Base-by-base conservation (phyloP, 2,329 filamentous ascomycete genomes). In the Exophiala sp. region DNA sequence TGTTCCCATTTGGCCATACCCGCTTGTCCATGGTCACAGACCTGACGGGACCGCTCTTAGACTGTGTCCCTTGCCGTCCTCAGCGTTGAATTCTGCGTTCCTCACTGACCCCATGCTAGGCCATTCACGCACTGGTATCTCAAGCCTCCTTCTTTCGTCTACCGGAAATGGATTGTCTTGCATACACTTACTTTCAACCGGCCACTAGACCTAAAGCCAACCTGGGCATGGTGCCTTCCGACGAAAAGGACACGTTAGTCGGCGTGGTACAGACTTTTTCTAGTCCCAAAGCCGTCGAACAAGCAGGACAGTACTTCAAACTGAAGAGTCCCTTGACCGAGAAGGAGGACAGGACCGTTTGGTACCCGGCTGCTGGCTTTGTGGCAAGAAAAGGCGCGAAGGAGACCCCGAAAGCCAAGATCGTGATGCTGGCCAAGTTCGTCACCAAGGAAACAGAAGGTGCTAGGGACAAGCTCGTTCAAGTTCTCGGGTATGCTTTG, bases 191-290 rank as follows among this genome's bases (percentile, higher is more conserved):
- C 24, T 95, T 99, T 79, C 97, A 97, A 72, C 94, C 94, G 46
- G 90, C 94, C 40, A 97, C 94, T 8, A 83, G 97, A 54, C 95
- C 90, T 75, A 94, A 94, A 68, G 94, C 94, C 68, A 96, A 97
- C 75, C 92, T 97, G 78, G 92, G 96, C 63, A 95, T 97, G 62
- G 92, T 97, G 52, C 52, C 57, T 1, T 29, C 47, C 0, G 41
- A 44, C 11, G 54, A 59, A 12, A 41, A 44, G 2, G 41, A 24
- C 9, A 52, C 39, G 9, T 33, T 57, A 18, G 40, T 60, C 50
- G 54, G 47, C 11, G 47, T 53, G 1, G 12, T 62, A 6, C 41
- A 43, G 59, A 62, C 36, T 56, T 62, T 50, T 57, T 50, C 51
- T 4, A 35, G 43, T 11, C 8, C n/a, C 3, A 21, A 54, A 36